Conservation (phyloP, 2,329 filamentous ascomycete species). For the Talaromyces sp. region DNA sequence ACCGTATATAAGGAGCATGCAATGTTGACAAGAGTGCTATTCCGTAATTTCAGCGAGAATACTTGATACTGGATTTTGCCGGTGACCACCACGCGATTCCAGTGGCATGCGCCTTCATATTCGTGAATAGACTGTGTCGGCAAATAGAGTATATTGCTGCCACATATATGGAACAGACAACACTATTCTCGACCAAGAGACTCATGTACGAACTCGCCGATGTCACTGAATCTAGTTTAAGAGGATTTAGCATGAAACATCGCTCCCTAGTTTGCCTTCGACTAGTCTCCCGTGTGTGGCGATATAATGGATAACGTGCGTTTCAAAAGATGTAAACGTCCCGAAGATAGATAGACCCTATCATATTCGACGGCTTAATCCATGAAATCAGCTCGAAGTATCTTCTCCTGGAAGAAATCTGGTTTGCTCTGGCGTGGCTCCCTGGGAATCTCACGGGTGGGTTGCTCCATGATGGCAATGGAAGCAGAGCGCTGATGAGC, state of each 20-base stretch:
- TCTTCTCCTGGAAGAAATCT: conserved; percentile 93
- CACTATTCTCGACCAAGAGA: background rate
- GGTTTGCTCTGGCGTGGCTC: conserved; percentile 64
- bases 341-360: conserved; percentile 4
- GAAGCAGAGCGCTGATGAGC: conserved; percentile 40
- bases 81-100: background rate
- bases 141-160: background rate
- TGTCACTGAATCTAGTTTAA: background rate
- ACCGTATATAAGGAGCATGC: background rate
- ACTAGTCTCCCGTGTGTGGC: background rate
- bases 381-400: conserved; percentile 98
- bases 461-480: conserved; percentile 56
- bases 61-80: background rate
- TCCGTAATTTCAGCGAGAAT: background rate
- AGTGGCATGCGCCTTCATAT: background rate
- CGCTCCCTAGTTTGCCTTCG: background rate
- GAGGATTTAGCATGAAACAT: background rate
- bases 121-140: background rate
- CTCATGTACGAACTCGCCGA: background rate
- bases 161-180: background rate
- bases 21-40: background rate
- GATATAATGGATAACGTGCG: background rate
- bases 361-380: conserved; percentile 53
- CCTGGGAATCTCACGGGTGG: conserved; percentile 44
- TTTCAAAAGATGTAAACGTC: background rate